These are phyloP conservation scores for Quercus phellos DNA, from an alignment of 331 rosid species.

Conservation along the genomic window DNA sequence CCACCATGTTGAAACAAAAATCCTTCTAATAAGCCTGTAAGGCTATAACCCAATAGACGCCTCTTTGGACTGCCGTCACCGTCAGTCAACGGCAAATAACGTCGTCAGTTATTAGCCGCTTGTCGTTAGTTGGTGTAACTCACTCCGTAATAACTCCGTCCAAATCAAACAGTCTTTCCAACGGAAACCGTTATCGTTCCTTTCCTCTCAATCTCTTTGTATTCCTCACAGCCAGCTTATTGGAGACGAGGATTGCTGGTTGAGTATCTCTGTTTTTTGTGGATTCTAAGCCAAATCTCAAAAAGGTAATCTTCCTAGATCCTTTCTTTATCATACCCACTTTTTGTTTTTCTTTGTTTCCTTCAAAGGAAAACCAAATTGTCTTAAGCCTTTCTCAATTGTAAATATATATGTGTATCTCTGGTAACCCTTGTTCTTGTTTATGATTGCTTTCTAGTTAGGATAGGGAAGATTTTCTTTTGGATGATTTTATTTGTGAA, in stretches of 20 bases:
- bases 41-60: no score
- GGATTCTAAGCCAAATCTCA: background rate
- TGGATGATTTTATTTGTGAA: background rate
- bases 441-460: background rate
- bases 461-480: background rate
- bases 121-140: background rate
- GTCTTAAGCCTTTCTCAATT: no score
- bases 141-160: constrained; percentile 12
- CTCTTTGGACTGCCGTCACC: constrained; percentile 8
- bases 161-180: background rate
- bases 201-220: constrained; percentile 17
- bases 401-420: background rate
- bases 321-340: background rate
- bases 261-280: background rate
- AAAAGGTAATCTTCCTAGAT: constrained; percentile 3
- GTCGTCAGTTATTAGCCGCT: background rate
- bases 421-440: background rate
- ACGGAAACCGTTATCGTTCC: constrained; percentile 21
- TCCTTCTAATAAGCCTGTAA: no score
- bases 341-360: background rate
- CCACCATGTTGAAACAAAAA: background rate
- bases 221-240: constrained; percentile 1
- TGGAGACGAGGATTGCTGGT: constrained; percentile 2
- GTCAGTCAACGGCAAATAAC: background rate
- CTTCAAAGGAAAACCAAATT: background rate